Conservation (phyloP, 2,329 filamentous ascomycete genomes). For the Aspergillus fumigatus region DNA sequence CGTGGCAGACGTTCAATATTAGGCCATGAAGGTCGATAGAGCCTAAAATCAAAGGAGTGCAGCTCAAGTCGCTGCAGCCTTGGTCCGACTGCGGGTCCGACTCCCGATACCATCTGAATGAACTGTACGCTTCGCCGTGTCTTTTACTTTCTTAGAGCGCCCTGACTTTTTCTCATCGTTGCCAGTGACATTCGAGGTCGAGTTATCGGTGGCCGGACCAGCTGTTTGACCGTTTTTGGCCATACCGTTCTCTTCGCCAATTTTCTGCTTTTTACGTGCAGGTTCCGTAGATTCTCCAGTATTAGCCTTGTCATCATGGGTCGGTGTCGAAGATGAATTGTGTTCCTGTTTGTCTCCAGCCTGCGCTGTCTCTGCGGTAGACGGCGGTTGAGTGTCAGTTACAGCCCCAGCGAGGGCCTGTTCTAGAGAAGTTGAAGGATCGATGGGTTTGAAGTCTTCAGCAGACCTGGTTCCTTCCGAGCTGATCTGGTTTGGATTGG, state of each 20-base stretch:
- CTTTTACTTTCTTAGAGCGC: conserved; percentile 31
- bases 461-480: conserved; percentile 2
- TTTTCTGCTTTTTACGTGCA: conserved; percentile 35
- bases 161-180: conserved; percentile 26
- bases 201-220: conserved; percentile 4
- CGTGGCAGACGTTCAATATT: neutral
- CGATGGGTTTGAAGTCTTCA: conserved; percentile 7
- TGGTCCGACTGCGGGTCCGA: conserved; percentile 37
- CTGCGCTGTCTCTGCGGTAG: conserved; percentile 8
- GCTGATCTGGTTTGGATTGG: conserved; percentile 3
- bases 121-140: conserved; percentile 21
- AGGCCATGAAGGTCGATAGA: neutral
- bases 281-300: conserved; percentile 18
- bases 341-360: conserved; percentile 24
- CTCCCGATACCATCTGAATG: conserved; percentile 34
- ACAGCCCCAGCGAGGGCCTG: conserved; percentile 1
- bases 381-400: neutral
- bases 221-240: conserved; percentile 13
- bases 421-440: conserved; percentile 8
- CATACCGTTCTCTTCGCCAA: conserved; percentile 6
- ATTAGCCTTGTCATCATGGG: conserved; percentile 7
- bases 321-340: conserved; percentile 7
- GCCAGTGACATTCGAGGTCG: conserved; percentile 4
- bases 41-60: neutral
- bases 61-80: conserved; percentile 17